Conservation (phyloP, 345 rosid genomes). For the Fremontodendron californicum region DNA sequence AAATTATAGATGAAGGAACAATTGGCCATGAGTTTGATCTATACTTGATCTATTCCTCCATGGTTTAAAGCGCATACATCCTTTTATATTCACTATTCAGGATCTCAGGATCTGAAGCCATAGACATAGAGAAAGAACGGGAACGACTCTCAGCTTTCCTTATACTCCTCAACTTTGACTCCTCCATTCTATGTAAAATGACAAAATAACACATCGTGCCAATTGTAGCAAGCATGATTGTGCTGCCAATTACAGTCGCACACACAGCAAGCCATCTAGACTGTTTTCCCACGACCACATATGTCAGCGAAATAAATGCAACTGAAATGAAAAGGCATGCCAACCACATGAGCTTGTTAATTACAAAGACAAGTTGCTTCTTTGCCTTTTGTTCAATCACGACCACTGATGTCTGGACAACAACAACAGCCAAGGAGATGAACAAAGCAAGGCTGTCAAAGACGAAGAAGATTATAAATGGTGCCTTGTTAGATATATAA, state of each 20-base stretch:
- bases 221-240: slow-evolving; percentile 88
- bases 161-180: slow-evolving; percentile 65
- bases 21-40: not conserved
- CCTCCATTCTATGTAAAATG: slow-evolving; percentile 78
- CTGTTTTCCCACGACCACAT: slow-evolving; percentile 79
- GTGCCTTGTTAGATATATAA: slow-evolving; percentile 56
- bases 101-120: slow-evolving; percentile 71
- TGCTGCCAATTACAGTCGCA: slow-evolving; percentile 71
- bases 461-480: slow-evolving; percentile 73
- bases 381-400: slow-evolving; percentile 96
- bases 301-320: slow-evolving; percentile 81
- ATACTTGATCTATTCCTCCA: not conserved
- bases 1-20: not conserved
- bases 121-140: slow-evolving; percentile 70
- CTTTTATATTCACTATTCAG: slow-evolving; percentile 72
- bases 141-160: slow-evolving; percentile 79
- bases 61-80: slow-evolving; percentile 54
- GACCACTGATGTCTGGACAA: slow-evolving; percentile 96
- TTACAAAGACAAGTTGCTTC: slow-evolving; percentile 93
- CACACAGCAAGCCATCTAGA: slow-evolving; percentile 80
- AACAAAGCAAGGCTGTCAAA: slow-evolving; percentile 97
- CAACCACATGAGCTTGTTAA: slow-evolving; percentile 98
- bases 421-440: slow-evolving; percentile 98
- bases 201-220: slow-evolving; percentile 96
- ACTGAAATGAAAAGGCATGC: slow-evolving; percentile 92